Conservation (phyloP, 768 basidiomycete genomes). For the Boletus speciosus region DNA sequence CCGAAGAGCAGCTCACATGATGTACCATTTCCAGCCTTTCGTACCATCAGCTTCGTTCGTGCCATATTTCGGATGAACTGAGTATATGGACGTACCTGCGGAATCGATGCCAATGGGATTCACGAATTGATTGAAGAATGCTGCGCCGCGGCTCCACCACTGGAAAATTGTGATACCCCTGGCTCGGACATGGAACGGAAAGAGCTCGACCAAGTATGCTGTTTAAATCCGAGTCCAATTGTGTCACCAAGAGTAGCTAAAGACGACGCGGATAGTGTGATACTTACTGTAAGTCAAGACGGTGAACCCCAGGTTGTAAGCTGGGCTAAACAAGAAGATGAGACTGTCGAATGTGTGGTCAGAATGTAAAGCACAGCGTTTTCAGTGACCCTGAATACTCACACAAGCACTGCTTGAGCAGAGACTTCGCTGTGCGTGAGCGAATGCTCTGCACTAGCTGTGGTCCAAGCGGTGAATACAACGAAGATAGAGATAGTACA, state of each 20-base stretch:
- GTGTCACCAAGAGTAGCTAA: neutral
- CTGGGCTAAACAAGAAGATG: conserved; percentile 17
- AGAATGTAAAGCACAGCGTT: neutral
- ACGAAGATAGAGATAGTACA: conserved; percentile 16
- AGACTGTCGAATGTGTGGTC: neutral
- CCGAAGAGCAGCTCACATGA: neutral
- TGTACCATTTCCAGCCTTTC: conserved; percentile 14
- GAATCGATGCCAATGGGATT: conserved; percentile 16
- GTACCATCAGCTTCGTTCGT: neutral
- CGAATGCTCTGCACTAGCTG: conserved; percentile 20
- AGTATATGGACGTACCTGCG: conserved; percentile 3
- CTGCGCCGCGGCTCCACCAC: conserved; percentile 44
- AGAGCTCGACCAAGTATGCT: conserved; percentile 67
- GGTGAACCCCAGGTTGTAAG: conserved; percentile 13
- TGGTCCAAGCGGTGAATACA: conserved; percentile 15
- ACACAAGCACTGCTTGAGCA: conserved; percentile 11
- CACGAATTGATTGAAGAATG: conserved; percentile 12
- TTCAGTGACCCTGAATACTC: neutral
- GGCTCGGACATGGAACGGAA: conserved; percentile 61
- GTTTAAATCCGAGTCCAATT: neutral
- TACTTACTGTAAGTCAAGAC: conserved; percentile 9
- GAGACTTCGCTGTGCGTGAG: conserved; percentile 2
- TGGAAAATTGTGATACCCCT: conserved; percentile 62
- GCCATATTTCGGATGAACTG: neutral
- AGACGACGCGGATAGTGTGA: too few species aligned